Base-by-base conservation (phyloP, 2,329 filamentous ascomycete genomes). In the Raffaelea arxii region DNA sequence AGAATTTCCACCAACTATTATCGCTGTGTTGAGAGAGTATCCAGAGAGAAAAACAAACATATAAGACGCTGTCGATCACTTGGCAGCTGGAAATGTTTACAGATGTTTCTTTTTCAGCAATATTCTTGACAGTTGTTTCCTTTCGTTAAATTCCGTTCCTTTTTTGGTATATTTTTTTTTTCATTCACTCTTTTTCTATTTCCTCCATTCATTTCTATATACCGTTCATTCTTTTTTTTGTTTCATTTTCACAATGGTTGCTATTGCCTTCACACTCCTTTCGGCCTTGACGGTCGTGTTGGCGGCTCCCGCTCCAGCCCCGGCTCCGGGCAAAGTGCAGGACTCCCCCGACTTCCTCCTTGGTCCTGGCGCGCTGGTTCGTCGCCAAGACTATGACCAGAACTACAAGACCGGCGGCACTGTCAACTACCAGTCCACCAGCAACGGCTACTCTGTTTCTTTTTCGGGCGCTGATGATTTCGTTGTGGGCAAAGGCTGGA, bases 401-500 rank as follows among this genome's bases (percentile, higher is more conserved):
- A 64, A 60, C 53, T 71, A 71, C 53, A 64, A 62, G 37, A 59
- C 59, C 10, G 56, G 56, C 18, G 68, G 68, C 19, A 59, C 58
- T 36, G 59, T 62, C 54, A 56, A 60, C 49, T 63, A 57, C 51
- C 48, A 46, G 2, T 55, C 59, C 2, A 39, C 22, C 25, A 53
- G 40, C 46, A 56, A 57, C 43, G 59, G 59, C 11, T 74, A 74
- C 62, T 63, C 58, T 3, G 66, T 71, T 2, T 57, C 51, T 22
- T 75, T 71, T 62, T 63, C 56, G 7, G 62, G 65, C 48, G 62
- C 59, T 6, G 69, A 68, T 19, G 74, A 78, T 61, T 75, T 78
- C 47, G 74, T 77, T 37, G 73, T 67, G 51, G 77, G 76, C 44
- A 79, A 78, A 58, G 77, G 77, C 40, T 80, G 77, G 76, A 68